Base-by-base conservation (phyloP, 2,329 filamentous ascomycete genomes). In the Scytalidium lignicola region DNA sequence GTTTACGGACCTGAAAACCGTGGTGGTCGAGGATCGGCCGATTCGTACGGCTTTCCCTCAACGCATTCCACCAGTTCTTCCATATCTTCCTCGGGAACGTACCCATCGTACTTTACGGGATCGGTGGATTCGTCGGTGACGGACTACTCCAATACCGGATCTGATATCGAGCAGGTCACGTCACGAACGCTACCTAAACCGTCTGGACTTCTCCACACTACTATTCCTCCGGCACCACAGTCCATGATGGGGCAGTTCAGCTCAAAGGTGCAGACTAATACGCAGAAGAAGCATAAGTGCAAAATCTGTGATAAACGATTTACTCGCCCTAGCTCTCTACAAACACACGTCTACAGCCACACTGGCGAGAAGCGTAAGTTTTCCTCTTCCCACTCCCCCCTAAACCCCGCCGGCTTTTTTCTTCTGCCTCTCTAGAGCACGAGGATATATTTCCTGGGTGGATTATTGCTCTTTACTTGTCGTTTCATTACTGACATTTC, bases 231-330 rank as follows among this genome's bases (percentile, higher is more conserved):
- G 1, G 90, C 90, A 17, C 91, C 90, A 1, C 88, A 95, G 65
- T 95, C 91, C 0, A 96, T 99, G 90, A 99, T 99, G 93, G 84
- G 90, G 46, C 91, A 95, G 62, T 97, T 97, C 73, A 96, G 89
- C 71, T 96, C 92, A 55, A 96, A 96, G 72, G 85, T 96, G 46
- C 91, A 90, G 0, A 91, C 89, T 17, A 96, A 90, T 71, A 93
- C 92, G 9, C 90, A 96, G 67, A 97, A 97, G 83, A 97, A 97
- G 78, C 93, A 97, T 74, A 96, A 96, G 76, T 97, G 92, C 80
- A 96, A 96, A 73, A 88, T 97, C 52, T 97, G 92, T 74, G 92
- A 96, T 70, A 96, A 97, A 79, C 84, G 92, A 41, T 97, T 97
- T 68, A 96, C 92, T 2, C 82, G 92, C 48, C 92, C 92, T 1